Evolutionary conservation across 2,329 filamentous ascomycete species (phyloP).

Genomic region (Microdochium nivale): DNA sequence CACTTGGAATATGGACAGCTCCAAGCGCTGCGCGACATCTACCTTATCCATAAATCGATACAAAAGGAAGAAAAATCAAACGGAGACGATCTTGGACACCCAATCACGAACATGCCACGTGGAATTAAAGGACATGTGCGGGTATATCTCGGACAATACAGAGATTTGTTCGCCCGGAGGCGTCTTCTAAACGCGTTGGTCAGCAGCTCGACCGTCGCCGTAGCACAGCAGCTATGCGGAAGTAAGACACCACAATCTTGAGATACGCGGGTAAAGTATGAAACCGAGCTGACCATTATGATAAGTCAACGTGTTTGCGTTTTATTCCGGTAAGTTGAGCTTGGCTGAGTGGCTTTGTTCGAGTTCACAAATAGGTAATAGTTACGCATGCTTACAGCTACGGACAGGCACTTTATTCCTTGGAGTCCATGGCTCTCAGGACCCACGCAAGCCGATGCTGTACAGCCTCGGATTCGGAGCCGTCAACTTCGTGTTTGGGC

Average conservation of each 20-base stretch:
- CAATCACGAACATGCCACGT: no score
- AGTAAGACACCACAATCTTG: conserved; percentile 13
- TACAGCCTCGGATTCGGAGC: conserved; percentile 23
- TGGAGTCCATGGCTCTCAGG: background rate
- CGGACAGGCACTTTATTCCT: background rate
- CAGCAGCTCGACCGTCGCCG: conserved; percentile 20
- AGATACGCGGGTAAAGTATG: no score
- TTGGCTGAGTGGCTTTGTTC: no score
- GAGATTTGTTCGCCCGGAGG: conserved; percentile 12
- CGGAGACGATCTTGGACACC: background rate
- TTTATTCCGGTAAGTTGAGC: conserved; percentile 28
- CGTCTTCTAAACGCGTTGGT: conserved; percentile 20
- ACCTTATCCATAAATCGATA: conserved; percentile 26
- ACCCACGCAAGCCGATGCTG: conserved; percentile 12
- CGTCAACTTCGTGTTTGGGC: conserved; percentile 31
- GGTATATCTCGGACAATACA: conserved; percentile 8
- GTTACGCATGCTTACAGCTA: background rate
- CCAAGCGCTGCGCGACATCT: conserved; percentile 31
- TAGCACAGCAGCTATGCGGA: conserved; percentile 24
- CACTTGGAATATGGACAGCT: conserved; percentile 14
- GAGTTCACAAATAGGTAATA: no score
- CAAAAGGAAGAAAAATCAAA: conserved; percentile 10
- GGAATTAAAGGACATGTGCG: background rate
- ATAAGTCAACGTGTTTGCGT: conserved; percentile 31
- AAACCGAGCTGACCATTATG: conserved; percentile 5